These are phyloP conservation scores for Termitomyces eurrhizus DNA, from an alignment of 768 basidiomycete species.

Conservation along the genomic window DNA sequence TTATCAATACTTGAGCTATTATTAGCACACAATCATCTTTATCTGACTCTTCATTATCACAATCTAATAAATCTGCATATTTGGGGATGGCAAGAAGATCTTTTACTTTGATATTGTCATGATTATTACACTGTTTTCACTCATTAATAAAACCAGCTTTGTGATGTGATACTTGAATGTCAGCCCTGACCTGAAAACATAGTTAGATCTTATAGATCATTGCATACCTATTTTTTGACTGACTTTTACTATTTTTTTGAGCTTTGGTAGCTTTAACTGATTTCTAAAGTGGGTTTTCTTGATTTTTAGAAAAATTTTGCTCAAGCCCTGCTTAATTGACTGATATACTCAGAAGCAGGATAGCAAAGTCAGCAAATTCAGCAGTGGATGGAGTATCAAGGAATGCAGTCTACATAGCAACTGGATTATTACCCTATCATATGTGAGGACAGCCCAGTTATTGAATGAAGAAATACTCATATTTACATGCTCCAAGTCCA, in stretches of 20 bases:
- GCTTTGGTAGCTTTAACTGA: background rate
- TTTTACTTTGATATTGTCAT: background rate
- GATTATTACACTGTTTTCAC: background rate
- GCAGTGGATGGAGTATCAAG: background rate
- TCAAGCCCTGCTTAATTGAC: background rate
- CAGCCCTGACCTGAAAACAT: background rate
- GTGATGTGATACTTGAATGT: background rate
- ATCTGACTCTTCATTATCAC: background rate
- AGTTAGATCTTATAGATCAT: background rate
- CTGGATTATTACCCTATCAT: slow-evolving; percentile 9
- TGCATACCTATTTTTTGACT: background rate
- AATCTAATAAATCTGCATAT: background rate
- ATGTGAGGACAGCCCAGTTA: background rate
- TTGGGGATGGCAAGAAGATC: background rate
- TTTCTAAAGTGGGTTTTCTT: background rate
- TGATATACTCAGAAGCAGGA: background rate
- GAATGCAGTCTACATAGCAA: slow-evolving; percentile 16
- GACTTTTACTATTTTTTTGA: background rate
- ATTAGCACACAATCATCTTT: background rate
- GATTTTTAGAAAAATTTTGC: background rate
- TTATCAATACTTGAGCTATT: background rate
- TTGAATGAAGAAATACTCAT: background rate
- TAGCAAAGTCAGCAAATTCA: background rate
- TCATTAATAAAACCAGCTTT: background rate
- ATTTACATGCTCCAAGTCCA: background rate